Percentiles rank a stretch among this genome's conserved stretches.
Conservation (phyloP, 371 early-diverging fungal species). For the Umbelopsis sp. region DNA sequence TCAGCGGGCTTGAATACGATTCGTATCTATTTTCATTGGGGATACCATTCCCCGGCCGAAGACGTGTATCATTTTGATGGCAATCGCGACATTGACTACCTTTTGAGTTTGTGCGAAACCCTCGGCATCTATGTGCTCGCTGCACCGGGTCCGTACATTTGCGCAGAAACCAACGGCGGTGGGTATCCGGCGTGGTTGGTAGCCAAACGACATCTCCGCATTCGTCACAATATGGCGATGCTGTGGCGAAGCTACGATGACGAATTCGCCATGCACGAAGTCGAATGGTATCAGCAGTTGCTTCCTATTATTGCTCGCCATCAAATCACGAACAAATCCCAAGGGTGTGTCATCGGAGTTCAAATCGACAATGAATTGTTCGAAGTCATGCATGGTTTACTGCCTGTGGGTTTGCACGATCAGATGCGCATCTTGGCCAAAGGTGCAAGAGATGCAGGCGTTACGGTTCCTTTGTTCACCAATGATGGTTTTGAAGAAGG, state of each 20-base stretch:
- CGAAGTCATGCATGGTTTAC: conserved; percentile 58
- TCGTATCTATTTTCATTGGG: conserved; percentile 93
- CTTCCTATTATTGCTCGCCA: conserved; percentile 78
- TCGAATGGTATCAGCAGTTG: conserved; percentile 75
- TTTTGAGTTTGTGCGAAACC: conserved; percentile 75
- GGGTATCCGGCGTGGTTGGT: conserved; percentile 87
- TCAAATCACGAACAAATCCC: conserved; percentile 72
- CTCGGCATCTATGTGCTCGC: conserved; percentile 79
- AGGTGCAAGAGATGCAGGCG: conserved; percentile 75
- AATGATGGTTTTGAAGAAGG: conserved; percentile 82
- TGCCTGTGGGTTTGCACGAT: conserved; percentile 81
- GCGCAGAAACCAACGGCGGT: conserved; percentile 87
- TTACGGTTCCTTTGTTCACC: conserved; percentile 82
- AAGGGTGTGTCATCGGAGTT: conserved; percentile 75
- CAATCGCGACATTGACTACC: conserved; percentile 74
- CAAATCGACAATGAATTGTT: conserved; percentile 87
- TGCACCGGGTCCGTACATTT: conserved; percentile 89
- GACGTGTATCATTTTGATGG: conserved; percentile 82
- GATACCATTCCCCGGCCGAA: conserved; percentile 79
- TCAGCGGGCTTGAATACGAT: conserved; percentile 78
- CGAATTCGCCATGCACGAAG: conserved; percentile 69
- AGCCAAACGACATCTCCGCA: conserved; percentile 72
- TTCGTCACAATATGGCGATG: conserved; percentile 73
- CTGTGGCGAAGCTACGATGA: conserved; percentile 74
- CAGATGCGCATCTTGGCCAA: conserved; percentile 82